A percentile compares a stretch with the other conserved stretches of the same genome.
Conservation (phyloP, 2,329 filamentous ascomycete species). For the Purpureocillium takamizusanense region DNA sequence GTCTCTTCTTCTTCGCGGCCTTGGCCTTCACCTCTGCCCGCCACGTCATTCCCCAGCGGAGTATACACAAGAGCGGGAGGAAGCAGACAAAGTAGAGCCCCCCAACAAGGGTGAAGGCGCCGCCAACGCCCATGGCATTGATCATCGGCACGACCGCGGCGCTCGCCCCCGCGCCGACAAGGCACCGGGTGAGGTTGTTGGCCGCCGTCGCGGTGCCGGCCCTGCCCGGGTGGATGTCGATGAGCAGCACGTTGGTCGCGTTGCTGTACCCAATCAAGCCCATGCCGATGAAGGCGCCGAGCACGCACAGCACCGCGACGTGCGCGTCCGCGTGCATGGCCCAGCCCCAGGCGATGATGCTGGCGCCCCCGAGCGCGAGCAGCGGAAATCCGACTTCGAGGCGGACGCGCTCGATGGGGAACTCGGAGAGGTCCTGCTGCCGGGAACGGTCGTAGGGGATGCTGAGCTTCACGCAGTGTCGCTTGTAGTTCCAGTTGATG, state of each 20-base stretch:
- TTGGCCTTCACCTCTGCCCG: slow-evolving; percentile 22
- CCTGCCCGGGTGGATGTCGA: slow-evolving; percentile 44
- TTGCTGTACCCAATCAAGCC: slow-evolving; percentile 47
- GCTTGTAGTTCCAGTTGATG: slow-evolving; percentile 60
- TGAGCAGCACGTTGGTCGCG: slow-evolving; percentile 39
- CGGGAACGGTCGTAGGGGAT: slow-evolving; percentile 44
- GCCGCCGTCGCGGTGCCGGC: slow-evolving; percentile 46
- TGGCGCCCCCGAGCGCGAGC: slow-evolving; percentile 36
- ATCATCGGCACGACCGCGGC: slow-evolving; percentile 45
- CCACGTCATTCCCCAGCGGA: slow-evolving; percentile 34
- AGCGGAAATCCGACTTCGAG: slow-evolving; percentile 41
- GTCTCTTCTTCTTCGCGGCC: slow-evolving; percentile 12
- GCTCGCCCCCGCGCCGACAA: slow-evolving; percentile 43
- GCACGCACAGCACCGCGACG: slow-evolving; percentile 35
- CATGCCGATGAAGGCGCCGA: slow-evolving; percentile 37
- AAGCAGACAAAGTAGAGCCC: slow-evolving; percentile 28
- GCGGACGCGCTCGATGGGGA: slow-evolving; percentile 43
- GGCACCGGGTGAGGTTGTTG: slow-evolving; percentile 46
- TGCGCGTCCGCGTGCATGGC: slow-evolving; percentile 30
- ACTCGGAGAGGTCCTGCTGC: slow-evolving; percentile 36
- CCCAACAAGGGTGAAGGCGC: slow-evolving; percentile 41
- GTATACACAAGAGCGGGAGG: slow-evolving; percentile 30
- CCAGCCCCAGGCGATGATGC: slow-evolving; percentile 44
- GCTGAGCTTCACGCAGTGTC: slow-evolving; percentile 45
- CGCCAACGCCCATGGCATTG: slow-evolving; percentile 38